Percentiles rank a stretch among this genome's conserved stretches.
Evolutionary conservation across 306 rosid species (phyloP).

Genomic region (Vigna angularis): DNA sequence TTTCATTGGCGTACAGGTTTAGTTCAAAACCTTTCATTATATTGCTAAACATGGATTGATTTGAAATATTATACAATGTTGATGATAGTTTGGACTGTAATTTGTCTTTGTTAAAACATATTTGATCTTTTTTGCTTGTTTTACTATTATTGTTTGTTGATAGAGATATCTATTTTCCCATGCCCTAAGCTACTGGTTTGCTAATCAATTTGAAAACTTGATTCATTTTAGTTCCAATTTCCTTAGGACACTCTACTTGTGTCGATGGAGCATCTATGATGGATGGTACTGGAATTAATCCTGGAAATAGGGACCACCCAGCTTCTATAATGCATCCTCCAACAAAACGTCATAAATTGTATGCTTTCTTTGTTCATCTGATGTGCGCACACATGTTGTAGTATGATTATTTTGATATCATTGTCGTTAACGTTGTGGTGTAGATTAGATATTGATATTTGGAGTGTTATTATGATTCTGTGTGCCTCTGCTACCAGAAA

Average conservation of each 20-base stretch:
- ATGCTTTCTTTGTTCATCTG: conserved; percentile 58
- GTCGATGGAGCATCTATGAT: conserved; percentile 56
- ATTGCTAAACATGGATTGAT: neutral
- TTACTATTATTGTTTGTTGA: conserved; percentile 25
- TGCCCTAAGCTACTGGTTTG: conserved; percentile 15
- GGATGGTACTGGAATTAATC: conserved; percentile 61
- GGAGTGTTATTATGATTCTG: neutral
- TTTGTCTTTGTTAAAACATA: neutral
- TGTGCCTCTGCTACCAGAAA: neutral
- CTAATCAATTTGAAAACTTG: conserved; percentile 39
- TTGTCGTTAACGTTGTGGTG: conserved; percentile 38
- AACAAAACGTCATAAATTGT: conserved; percentile 87
- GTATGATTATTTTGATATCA: conserved; percentile 38
- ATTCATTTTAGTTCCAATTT: conserved; percentile 44
- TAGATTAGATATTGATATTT: conserved; percentile 18
- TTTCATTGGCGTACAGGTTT: neutral
- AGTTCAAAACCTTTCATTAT: neutral
- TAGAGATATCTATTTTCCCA: conserved; percentile 5
- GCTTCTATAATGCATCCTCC: conserved; percentile 71
- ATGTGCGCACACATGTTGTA: conserved; percentile 11
- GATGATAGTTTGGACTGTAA: conserved; percentile 23
- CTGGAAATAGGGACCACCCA: conserved; percentile 59
- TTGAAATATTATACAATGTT: conserved; percentile 22
- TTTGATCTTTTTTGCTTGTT: neutral
- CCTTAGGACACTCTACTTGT: conserved; percentile 54